Percentiles rank a stretch among this genome's conserved stretches.
Evolutionary conservation across 1,139 yeast species (phyloP).

Genomic region (Saccharomycopsis hybrid): DNA sequence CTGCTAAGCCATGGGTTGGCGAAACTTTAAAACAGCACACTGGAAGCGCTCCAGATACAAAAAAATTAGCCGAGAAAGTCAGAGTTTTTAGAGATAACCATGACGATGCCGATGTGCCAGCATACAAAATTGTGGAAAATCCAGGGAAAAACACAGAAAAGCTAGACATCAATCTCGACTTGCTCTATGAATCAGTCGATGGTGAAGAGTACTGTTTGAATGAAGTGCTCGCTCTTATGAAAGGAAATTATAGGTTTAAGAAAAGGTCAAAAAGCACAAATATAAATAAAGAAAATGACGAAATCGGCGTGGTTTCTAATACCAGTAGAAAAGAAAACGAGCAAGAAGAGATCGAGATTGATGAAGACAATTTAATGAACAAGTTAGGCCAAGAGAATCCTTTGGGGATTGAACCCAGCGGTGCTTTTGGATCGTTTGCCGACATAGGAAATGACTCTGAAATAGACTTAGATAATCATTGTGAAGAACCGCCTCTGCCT

Average conservation of each 20-base stretch:
- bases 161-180: conserved; percentile 53
- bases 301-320: neutral
- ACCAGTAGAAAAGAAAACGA: neutral
- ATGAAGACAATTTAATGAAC: neutral
- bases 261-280: neutral
- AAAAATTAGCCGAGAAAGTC: conserved; percentile 27
- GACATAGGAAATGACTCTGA: conserved; percentile 1
- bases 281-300: neutral
- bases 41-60: conserved; percentile 5
- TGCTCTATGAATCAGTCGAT: conserved; percentile 40
- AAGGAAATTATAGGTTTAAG: conserved; percentile 27
- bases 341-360: neutral
- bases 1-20: conserved; percentile 64
- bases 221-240: conserved; percentile 51
- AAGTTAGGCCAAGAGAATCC: neutral
- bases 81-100: conserved; percentile 34
- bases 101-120: conserved; percentile 27
- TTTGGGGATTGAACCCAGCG: neutral
- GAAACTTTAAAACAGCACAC: conserved; percentile 43
- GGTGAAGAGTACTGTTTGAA: conserved; percentile 54
- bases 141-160: conserved; percentile 62
- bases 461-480: conserved; percentile 4
- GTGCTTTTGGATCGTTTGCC: neutral
- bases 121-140: conserved; percentile 42
- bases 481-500: neutral